Evolutionary conservation across 2,329 filamentous ascomycete species (phyloP), one percentile per base, ranked within the genome.

Genomic region (Fusarium napiforme): DNA sequence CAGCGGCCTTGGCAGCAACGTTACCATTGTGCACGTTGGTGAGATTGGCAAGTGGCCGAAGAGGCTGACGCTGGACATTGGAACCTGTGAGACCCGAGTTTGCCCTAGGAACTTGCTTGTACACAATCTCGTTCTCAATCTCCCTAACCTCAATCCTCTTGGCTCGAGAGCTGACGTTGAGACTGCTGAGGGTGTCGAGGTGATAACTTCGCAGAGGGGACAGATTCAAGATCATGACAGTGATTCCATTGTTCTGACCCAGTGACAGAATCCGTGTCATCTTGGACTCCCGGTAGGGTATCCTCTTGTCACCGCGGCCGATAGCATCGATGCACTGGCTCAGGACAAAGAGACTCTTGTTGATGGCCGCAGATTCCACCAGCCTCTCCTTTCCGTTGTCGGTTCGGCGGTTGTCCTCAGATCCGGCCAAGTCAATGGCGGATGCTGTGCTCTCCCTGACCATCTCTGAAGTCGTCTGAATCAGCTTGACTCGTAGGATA

Each of bases 251-350:
- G 84, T 98, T 98, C 84, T 98, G 96, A 6, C 96, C 96, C 14
- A 98, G 84, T 1, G 93, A 96, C 32, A 98, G 84, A 62, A 98
- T 98, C 52, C 96, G 90, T 2, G 96, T 98, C 96, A 98, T 98
- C 85, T 98, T 98, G 60, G 93, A 96, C 81, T 98, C 96, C 64
- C 96, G 89, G 81, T 97, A 98, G 0, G 96, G 96, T 78, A 98
- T 96, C 39, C 96, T 90, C 76, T 87, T 89, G 80, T 92, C 90
- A 37, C 90, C 89, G 30, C 89, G 86, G 2, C 93, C 93, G 79
- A 98, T 98, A 63, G 96, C 96, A 80, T 98, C 96, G 60, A 98
- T 96, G 78, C 96, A 98, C 81, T 97, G 95, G 47, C 94, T 96
- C 55, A 98, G 85, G 23, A 98, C 95, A 78, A 98, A 98, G 11